Base-by-base conservation (phyloP, 1,284 basidiomycete species). In the Moesziomyces aphidis region DNA sequence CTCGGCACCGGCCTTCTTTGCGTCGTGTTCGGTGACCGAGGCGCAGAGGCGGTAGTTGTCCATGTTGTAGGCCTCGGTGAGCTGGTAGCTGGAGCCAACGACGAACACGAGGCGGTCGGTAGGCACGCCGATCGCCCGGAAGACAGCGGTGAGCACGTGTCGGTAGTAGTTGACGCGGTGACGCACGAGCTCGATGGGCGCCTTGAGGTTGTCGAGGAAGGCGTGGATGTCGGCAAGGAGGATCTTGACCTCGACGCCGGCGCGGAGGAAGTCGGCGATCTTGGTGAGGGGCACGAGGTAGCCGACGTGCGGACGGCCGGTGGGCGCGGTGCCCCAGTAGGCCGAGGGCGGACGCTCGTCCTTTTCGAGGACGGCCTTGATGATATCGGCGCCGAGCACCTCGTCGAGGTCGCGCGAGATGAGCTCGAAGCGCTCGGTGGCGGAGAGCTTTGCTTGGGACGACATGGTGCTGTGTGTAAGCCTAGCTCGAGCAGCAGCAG, bases 1-100 rank as follows among this genome's bases (percentile, higher is more conserved):
- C 84, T 99, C 97, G 0, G 96, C 95, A n/a, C 97, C 97, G 0
- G 97, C 97, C 85, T 97, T 97, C 85, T 96, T 96, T 17, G 95
- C 94, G 77, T 98, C 97, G 85, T 97, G 94, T 83, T 97, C 94
- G 0, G 94, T 91, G 7, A 95, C 94, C 55, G 91, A 90, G 11
- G 96, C 90, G 77, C 92, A 93, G 48, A 98, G 89, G 71, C 90
- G 90, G 89, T 95, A 97, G 83, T 95, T 93, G 86, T 99, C 97
- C 82, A 97, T 89, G 81, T 91, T 97, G 89, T 97, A 99, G 74
- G 96, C 93, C 46, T 88, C 89, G 2, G 91, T 91, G 66, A 98
- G 90, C 85, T 99, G 95, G 90, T 96, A 97, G 77, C 90, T 91
- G 1, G 93, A 93, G 15, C 96, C 96, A 76, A 92, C 89, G 13